A percentile compares a stretch with the other conserved stretches of the same genome.
phyloP scores from a whole-genome alignment of 169 alveolate species.

The Plasmodium vivax region DNA sequence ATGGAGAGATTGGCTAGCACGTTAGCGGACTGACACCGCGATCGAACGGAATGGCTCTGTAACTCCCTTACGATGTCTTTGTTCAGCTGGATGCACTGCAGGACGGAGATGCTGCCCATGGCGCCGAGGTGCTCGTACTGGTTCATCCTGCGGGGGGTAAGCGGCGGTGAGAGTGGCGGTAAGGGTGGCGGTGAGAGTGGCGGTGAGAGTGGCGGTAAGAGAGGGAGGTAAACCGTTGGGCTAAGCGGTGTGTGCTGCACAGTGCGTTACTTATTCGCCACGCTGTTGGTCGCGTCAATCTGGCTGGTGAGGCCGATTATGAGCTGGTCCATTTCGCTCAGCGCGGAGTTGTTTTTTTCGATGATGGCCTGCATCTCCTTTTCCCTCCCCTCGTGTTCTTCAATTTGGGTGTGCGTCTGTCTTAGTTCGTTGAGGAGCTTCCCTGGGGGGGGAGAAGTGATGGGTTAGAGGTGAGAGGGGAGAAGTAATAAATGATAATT shows the following conservation, averaged over 20 bases:
- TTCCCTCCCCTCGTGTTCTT: slow-evolving; percentile 3
- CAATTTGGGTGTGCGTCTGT: background rate
- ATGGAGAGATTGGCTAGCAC: background rate
- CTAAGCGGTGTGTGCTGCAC: no score
- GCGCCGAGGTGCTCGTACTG: slow-evolving; percentile 41
- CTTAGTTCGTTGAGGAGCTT: slow-evolving; percentile 33
- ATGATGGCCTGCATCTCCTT: slow-evolving; percentile 30
- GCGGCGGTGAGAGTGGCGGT: background rate
- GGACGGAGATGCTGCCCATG: background rate
- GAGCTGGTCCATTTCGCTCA: slow-evolving; percentile 7
- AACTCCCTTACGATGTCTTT: slow-evolving; percentile 10
- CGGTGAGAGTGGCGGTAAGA: no score
- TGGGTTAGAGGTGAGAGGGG: background rate
- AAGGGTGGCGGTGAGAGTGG: background rate
- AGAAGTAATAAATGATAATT: background rate
- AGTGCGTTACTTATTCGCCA: slow-evolving; percentile 18
- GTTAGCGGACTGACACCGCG: background rate
- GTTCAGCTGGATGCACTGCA: slow-evolving; percentile 39
- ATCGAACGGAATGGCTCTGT: background rate
- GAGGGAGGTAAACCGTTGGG: no score
- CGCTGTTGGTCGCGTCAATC: slow-evolving; percentile 1
- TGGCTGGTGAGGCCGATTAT: slow-evolving; percentile 19
- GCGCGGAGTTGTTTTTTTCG: slow-evolving; percentile 6
- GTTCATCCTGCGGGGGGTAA: slow-evolving; percentile 10
- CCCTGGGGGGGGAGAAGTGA: background rate